Evolutionary conservation across 495 filamentous ascomycete species (phyloP).

Genomic region (Penicillium steckii): DNA sequence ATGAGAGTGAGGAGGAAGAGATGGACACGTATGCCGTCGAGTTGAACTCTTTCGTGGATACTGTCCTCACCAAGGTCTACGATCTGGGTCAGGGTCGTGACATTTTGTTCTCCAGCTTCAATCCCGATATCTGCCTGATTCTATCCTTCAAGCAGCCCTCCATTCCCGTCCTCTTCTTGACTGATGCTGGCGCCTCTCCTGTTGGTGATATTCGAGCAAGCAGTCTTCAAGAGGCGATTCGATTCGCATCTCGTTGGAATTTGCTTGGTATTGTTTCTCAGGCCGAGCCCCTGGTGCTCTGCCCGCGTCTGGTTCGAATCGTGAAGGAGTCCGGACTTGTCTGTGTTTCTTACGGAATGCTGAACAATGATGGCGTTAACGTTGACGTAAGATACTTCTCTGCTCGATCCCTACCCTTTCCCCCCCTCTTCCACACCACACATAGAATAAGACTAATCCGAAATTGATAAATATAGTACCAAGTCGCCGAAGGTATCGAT

Average conservation of each 20-base stretch:
- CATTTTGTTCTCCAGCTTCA: constrained; percentile 94
- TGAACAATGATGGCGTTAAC: constrained; percentile 83
- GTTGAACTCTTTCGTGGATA: constrained; percentile 95
- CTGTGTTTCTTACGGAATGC: constrained; percentile 87
- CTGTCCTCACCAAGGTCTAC: constrained; percentile 84
- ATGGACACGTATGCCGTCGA: constrained; percentile 98
- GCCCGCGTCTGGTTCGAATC: constrained; percentile 89
- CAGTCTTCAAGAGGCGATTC: constrained; percentile 90
- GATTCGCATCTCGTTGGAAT: constrained; percentile 94
- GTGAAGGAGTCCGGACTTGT: constrained; percentile 93
- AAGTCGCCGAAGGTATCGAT: constrained; percentile 94
- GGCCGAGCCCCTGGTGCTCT: constrained; percentile 80
- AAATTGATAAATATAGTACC: constrained; percentile 49
- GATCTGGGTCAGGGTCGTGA: constrained; percentile 69
- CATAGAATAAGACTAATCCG: background rate
- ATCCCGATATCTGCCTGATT: constrained; percentile 92
- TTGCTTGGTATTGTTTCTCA: constrained; percentile 84
- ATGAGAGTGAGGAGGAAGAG: constrained; percentile 88
- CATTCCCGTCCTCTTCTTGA: constrained; percentile 92
- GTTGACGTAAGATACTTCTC: constrained; percentile 64
- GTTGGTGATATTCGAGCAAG: constrained; percentile 89
- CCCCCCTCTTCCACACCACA: background rate
- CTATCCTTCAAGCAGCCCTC: constrained; percentile 95
- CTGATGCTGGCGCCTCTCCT: constrained; percentile 72
- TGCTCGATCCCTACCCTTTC: background rate